Conservation (phyloP, 768 basidiomycete species). For the Suillus cothurnatus region DNA sequence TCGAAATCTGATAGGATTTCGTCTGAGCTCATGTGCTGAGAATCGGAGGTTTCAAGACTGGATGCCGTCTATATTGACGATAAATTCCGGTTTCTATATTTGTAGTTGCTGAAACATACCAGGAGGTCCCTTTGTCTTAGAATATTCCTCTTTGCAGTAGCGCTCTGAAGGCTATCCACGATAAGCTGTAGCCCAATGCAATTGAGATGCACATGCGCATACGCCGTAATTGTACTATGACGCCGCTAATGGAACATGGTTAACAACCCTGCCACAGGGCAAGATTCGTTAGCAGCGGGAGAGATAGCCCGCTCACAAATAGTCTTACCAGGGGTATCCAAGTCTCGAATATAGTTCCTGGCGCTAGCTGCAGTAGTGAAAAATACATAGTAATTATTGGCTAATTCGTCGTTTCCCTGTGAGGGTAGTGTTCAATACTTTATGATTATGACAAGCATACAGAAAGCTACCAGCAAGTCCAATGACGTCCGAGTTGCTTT, state of each 20-base stretch:
- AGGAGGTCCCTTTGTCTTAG: conserved; percentile 50
- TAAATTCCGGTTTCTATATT: conserved; percentile 8
- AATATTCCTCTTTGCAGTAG: conserved; percentile 24
- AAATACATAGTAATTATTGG: conserved; percentile 55
- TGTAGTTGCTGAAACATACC: conserved; percentile 36
- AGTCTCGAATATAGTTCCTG: conserved; percentile 53
- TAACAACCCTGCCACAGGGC: conserved; percentile 3
- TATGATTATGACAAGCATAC: conserved; percentile 1
- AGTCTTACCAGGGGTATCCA: conserved; percentile 59
- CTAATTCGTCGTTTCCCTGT: conserved; percentile 55
- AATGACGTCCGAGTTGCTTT: conserved; percentile 76
- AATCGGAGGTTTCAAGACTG: conserved; percentile 46
- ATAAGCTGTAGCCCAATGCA: conserved; percentile 58
- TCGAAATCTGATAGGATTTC: conserved; percentile 66
- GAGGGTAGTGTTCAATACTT: not conserved
- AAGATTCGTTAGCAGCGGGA: not conserved
- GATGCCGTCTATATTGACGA: conserved; percentile 52
- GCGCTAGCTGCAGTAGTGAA: conserved; percentile 55
- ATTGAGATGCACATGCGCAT: conserved; percentile 49
- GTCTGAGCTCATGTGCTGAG: conserved; percentile 53
- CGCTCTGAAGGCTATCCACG: conserved; percentile 44
- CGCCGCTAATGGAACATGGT: conserved; percentile 39
- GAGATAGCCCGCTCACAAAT: conserved; percentile 46
- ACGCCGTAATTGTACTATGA: conserved; percentile 44
- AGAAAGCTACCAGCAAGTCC: conserved; percentile 57